Percentiles rank a stretch among this genome's conserved stretches.
Conservation (phyloP, 2,329 filamentous ascomycete genomes). For the Polytolypa hystricis region DNA sequence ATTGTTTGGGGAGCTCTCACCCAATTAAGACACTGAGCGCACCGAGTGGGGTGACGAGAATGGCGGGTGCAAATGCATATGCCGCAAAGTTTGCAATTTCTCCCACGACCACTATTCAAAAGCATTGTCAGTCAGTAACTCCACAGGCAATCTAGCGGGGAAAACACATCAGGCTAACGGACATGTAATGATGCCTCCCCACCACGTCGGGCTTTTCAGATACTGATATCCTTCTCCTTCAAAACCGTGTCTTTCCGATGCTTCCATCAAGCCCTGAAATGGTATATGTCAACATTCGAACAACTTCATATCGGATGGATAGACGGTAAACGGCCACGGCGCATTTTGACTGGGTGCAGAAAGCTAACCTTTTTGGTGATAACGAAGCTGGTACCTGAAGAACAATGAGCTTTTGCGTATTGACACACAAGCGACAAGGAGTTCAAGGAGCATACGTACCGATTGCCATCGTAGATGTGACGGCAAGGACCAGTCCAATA, state of each 20-base stretch:
- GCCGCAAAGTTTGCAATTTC: constrained; percentile 96
- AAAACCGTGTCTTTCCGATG: constrained; percentile 84
- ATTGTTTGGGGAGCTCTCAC: constrained; percentile 27
- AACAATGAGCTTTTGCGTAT: constrained; percentile 3
- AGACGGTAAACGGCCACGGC: too few relatives aligned
- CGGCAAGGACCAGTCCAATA: constrained; percentile 36
- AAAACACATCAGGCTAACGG: too few relatives aligned
- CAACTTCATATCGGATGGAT: too few relatives aligned
- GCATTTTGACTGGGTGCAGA: constrained; percentile 2
- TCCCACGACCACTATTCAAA: constrained; percentile 71
- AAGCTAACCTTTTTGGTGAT: constrained; percentile 87
- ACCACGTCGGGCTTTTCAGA: constrained; percentile 90
- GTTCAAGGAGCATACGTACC: constrained; percentile 19
- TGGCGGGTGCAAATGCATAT: constrained; percentile 97
- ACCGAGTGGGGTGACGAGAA: constrained; percentile 88
- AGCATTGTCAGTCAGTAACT: too few relatives aligned
- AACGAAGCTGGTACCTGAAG: constrained; percentile 81
- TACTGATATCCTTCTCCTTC: constrained; percentile 95
- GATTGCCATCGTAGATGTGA: constrained; percentile 38
- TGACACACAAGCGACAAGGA: not conserved
- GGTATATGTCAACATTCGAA: constrained; percentile 14
- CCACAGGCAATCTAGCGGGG: too few relatives aligned
- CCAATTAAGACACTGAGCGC: constrained; percentile 89
- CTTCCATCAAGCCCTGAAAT: constrained; percentile 73
- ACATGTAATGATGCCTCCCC: constrained; percentile 87